Evolutionary conservation across 1,139 yeast species (phyloP), one percentile per base, ranked within the genome.

Genomic region (Magnusiomyces ingens): DNA sequence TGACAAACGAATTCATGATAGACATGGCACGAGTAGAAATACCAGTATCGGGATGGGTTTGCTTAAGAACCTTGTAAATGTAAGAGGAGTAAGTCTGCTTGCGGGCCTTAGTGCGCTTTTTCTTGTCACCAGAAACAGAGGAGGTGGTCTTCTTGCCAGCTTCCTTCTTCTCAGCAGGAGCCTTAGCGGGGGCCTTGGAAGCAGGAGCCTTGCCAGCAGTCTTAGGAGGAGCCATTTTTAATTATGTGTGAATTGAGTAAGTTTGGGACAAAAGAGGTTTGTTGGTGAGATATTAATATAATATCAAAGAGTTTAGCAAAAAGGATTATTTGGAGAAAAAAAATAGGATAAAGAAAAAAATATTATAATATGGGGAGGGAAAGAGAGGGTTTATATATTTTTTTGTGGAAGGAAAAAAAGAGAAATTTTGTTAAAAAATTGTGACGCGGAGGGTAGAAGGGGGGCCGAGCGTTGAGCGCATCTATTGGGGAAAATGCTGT

Each of bases 21-120:
- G 97, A 90, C 97, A 93, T 93, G 66, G 99, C 97, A 77, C 90
- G 89, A 78, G 91, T 96, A 64, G 99, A 93, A 73, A 93, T 93
- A 90, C 99, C 99, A 62, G 99, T 93, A 76, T 93, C 98, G 76
- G 99, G 96, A 78, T 94, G 97, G 63, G 99, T 91, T 82, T 93
- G 96, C 80, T 91, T 89, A 75, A 91, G 84, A 66, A 90, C 98
- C 79, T 93, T 93, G 94, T 91, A 93, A 72, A 93, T 93, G 79
- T 93, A 93, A 61, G 98, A 90, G 63, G 97, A 90, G 83, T 91
- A 93, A 61, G 99, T 90, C 79, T 93, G 98, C 87, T 90, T 91
- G 85, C 99, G 89, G 69, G 94, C 79, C 86, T 91, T 93, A 67
- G 90, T 74, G 82, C 95, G 90, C 90, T 88, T 91, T 84, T 90